These are phyloP conservation scores for Yamadazyma paraphyllophila DNA, from an alignment of 805 yeast species.

Conservation along the genomic window DNA sequence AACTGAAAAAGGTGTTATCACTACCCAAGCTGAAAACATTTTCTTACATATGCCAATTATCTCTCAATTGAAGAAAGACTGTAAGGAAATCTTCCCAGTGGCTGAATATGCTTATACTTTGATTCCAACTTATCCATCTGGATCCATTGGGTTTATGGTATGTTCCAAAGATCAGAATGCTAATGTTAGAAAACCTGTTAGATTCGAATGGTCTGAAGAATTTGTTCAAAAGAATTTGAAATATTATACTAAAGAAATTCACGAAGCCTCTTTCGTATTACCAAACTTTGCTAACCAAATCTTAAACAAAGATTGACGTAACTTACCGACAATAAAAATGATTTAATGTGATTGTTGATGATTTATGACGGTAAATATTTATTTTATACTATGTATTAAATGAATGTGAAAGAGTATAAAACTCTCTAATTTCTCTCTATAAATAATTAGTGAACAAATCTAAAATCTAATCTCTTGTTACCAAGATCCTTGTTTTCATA, in stretches of 20 bases:
- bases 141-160: constrained; percentile 97
- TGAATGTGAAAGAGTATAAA: not conserved
- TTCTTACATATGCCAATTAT: constrained; percentile 90
- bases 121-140: constrained; percentile 96
- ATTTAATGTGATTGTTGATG: constrained; percentile 11
- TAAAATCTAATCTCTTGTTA: constrained; percentile 24
- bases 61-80: constrained; percentile 75
- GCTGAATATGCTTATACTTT: constrained; percentile 90
- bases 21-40: constrained; percentile 94
- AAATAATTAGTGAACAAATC: constrained; percentile 18
- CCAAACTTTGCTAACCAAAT: constrained; percentile 81
- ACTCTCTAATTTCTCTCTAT: not conserved
- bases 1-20: constrained; percentile 85
- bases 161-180: constrained; percentile 73
- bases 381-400: constrained; percentile 3
- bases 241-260: constrained; percentile 83
- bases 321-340: constrained; percentile 7
- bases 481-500: constrained; percentile 20
- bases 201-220: constrained; percentile 56
- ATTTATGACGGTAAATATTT: constrained; percentile 9
- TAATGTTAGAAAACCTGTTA: constrained; percentile 65
- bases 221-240: constrained; percentile 65
- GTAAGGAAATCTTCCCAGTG: constrained; percentile 82
- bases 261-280: constrained; percentile 83
- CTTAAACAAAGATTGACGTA: constrained; percentile 29